phyloP scores from a whole-genome alignment of 2,329 filamentous ascomycete species.

The Emergomyces africanus region DNA sequence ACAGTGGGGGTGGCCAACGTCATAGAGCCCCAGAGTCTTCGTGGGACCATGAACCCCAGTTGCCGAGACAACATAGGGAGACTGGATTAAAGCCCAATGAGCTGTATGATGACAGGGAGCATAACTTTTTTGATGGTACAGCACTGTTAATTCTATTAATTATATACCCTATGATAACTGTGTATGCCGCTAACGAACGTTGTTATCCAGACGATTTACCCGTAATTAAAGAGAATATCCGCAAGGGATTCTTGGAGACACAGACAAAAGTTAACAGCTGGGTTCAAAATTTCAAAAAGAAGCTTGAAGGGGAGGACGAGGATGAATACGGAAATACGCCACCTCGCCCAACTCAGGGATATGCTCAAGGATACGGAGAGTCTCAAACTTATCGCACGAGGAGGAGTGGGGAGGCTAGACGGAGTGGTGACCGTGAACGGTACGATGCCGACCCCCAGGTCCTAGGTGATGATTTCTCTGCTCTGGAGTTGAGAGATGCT shows the following conservation, averaged over 20 bases:
- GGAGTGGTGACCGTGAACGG: conserved; percentile 76
- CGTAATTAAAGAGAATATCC: conserved; percentile 81
- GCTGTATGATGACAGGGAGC: conserved; percentile 56
- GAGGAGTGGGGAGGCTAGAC: conserved; percentile 51
- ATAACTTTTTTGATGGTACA: conserved; percentile 81
- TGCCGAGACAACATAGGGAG: conserved; percentile 35
- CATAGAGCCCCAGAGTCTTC: conserved; percentile 6
- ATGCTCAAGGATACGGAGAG: conserved; percentile 23
- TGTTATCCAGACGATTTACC: conserved; percentile 65
- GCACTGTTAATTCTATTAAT: background rate
- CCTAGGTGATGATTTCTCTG: conserved; percentile 74
- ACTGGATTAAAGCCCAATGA: conserved; percentile 45
- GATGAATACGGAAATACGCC: conserved; percentile 23
- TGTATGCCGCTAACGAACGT: background rate
- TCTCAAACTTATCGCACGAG: conserved; percentile 38
- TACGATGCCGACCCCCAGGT: conserved; percentile 93
- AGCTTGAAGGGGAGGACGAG: conserved; percentile 72
- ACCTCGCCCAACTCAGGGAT: conserved; percentile 21
- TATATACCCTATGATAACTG: too few species aligned
- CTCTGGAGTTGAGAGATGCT: conserved; percentile 49
- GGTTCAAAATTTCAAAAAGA: conserved; percentile 87
- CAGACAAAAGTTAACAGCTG: conserved; percentile 86
- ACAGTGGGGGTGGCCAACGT: conserved; percentile 39
- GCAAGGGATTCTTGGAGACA: conserved; percentile 89
- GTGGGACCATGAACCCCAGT: conserved; percentile 19